Evolutionary conservation across 108 stramenopile species (phyloP).

Genomic region (Discostella pseudostelligera): DNA sequence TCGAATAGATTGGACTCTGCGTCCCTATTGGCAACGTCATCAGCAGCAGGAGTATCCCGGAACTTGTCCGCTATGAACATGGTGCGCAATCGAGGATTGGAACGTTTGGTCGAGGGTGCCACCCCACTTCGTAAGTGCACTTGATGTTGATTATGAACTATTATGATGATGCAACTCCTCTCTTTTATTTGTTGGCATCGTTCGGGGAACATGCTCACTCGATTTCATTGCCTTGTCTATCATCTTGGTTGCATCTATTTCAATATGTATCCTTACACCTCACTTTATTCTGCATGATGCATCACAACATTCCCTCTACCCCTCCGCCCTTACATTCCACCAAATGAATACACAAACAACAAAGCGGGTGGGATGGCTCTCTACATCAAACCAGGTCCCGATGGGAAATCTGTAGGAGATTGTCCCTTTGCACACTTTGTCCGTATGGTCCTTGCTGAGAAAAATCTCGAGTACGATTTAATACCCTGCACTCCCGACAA

Average conservation of each 20-base stretch:
- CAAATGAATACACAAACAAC: not conserved
- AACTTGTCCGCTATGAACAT: conserved; percentile 38
- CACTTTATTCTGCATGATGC: too few species aligned
- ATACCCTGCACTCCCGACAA: conserved; percentile 54
- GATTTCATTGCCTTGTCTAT: too few species aligned
- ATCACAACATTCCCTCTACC: too few species aligned
- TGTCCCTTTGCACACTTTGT: conserved; percentile 87
- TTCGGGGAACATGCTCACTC: too few species aligned
- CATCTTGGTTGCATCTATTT: too few species aligned
- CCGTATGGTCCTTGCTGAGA: conserved; percentile 78
- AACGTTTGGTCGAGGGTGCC: conserved; percentile 58
- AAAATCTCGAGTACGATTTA: conserved; percentile 69
- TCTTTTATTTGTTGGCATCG: conserved; percentile 9
- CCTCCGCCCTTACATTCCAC: too few species aligned
- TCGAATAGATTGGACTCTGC: too few species aligned
- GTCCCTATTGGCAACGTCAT: not conserved
- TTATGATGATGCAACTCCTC: not conserved
- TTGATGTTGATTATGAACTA: too few species aligned
- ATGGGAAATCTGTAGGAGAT: conserved; percentile 71
- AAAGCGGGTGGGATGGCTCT: conserved; percentile 83
- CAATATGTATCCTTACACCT: too few species aligned
- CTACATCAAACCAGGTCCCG: conserved; percentile 77
- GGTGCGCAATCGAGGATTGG: conserved; percentile 64
- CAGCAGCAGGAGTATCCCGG: too few species aligned
- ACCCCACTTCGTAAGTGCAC: conserved; percentile 61